phyloP scores from a whole-genome alignment of 805 yeast species.

The Schwanniomyces vanrijiae region DNA sequence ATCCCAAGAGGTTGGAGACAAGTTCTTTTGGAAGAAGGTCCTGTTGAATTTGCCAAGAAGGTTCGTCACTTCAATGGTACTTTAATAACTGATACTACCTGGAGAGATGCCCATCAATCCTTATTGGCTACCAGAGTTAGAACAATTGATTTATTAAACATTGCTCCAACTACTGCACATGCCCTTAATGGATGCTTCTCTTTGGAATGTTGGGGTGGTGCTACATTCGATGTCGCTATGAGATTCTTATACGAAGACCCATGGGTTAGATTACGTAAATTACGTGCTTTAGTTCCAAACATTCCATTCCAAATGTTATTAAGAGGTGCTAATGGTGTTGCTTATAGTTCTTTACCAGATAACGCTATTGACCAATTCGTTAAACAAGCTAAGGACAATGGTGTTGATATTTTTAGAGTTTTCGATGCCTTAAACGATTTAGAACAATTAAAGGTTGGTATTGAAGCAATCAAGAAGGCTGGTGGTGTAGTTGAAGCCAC shows the following conservation, averaged over 20 bases:
- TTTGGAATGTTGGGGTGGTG: conserved; percentile 99
- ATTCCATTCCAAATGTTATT: conserved; percentile 99
- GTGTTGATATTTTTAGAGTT: conserved; percentile 97
- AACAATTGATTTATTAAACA: conserved; percentile 84
- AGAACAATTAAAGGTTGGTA: conserved; percentile 96
- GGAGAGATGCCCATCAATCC: conserved; percentile 99
- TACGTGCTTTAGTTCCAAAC: conserved; percentile 91
- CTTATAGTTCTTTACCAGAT: conserved; percentile 96
- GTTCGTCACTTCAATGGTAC: conserved; percentile 85
- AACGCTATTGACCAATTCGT: conserved; percentile 98
- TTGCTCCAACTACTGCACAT: conserved; percentile 92
- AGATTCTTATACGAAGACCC: conserved; percentile 98
- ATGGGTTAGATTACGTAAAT: conserved; percentile 90
- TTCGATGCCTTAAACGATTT: conserved; percentile 96
- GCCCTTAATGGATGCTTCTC: conserved; percentile 91
- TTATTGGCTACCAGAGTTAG: conserved; percentile 95
- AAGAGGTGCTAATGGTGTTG: conserved; percentile 99
- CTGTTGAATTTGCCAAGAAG: conserved; percentile 84
- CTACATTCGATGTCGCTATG: conserved; percentile 98
- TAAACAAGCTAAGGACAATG: conserved; percentile 88
- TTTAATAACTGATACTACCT: conserved; percentile 95
- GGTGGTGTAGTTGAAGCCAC: conserved; percentile 99
- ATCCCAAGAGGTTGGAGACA: conserved; percentile 88
- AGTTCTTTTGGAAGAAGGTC: conserved; percentile 79
- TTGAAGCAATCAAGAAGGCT: conserved; percentile 95